A percentile compares a stretch with the other conserved stretches of the same genome.
Evolutionary conservation across 2,329 filamentous ascomycete genomes (phyloP).

Genomic region (Biscogniauxia sp.): DNA sequence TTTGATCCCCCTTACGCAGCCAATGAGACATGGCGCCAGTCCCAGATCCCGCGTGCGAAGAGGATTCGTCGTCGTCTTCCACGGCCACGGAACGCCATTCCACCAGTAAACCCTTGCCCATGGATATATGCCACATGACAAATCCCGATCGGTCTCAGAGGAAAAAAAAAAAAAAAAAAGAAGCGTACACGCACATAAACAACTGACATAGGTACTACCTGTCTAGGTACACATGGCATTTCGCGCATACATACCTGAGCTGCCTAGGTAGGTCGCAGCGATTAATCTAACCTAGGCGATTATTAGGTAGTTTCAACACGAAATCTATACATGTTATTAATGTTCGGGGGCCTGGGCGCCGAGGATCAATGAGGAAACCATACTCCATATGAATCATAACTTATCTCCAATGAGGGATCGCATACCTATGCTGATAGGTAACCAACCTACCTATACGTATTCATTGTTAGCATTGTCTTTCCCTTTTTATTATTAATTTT

Average conservation of each 20-base stretch:
- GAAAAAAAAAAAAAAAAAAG: too few relatives aligned
- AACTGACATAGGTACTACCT: background rate
- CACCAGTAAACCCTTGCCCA: background rate
- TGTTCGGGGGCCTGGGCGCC: too few relatives aligned
- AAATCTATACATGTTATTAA: background rate
- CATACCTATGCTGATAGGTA: too few relatives aligned
- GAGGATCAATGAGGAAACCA: too few relatives aligned
- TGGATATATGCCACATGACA: background rate
- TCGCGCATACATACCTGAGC: background rate
- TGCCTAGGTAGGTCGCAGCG: background rate
- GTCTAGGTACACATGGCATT: background rate
- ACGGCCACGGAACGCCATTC: background rate
- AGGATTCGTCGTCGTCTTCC: background rate
- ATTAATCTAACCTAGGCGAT: background rate
- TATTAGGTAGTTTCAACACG: background rate
- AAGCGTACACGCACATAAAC: too few relatives aligned
- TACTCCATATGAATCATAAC: background rate
- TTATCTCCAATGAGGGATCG: background rate
- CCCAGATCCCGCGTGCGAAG: background rate
- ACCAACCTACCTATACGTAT: too few relatives aligned
- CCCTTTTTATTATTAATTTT: too few relatives aligned
- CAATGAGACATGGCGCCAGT: background rate
- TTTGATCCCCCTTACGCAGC: background rate
- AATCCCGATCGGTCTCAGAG: background rate
- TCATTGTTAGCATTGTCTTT: background rate